Percentiles rank a stretch among this genome's conserved stretches.
phyloP scores from a whole-genome alignment of 164 flowering plant genomes.

The Berberis vulgaris region DNA sequence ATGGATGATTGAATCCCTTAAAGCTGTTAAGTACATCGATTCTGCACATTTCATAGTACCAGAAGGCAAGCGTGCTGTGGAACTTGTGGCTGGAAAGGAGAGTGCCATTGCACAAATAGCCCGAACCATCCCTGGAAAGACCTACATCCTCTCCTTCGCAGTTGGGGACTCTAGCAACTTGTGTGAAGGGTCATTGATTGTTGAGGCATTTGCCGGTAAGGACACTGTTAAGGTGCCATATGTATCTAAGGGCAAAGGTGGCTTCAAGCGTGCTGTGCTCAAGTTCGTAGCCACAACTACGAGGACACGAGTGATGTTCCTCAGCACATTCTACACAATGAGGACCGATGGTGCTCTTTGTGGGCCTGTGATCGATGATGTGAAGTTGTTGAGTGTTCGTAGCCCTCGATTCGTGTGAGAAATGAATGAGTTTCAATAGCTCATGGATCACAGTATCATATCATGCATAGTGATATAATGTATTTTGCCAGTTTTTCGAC shows the following conservation, averaged over 20 bases:
- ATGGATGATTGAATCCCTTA: constrained; percentile 79
- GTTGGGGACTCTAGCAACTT: constrained; percentile 64
- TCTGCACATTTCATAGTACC: constrained; percentile 58
- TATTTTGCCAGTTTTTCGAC: background rate
- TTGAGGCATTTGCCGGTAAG: constrained; percentile 60
- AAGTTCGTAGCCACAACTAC: constrained; percentile 36
- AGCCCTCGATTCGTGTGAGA: constrained; percentile 3
- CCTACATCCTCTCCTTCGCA: constrained; percentile 45
- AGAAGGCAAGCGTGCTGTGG: constrained; percentile 61
- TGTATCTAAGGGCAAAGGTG: constrained; percentile 64
- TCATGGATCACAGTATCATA: background rate
- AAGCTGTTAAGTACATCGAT: constrained; percentile 80
- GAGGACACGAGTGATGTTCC: constrained; percentile 48
- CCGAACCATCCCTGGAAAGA: constrained; percentile 32
- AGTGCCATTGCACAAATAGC: constrained; percentile 67
- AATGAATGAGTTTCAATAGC: background rate
- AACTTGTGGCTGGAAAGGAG: constrained; percentile 76
- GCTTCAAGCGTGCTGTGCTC: constrained; percentile 46
- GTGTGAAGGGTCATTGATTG: constrained; percentile 65
- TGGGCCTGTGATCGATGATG: constrained; percentile 77
- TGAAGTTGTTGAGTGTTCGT: constrained; percentile 43
- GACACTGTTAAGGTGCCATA: constrained; percentile 41
- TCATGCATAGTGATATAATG: background rate
- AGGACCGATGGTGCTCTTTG: constrained; percentile 62
- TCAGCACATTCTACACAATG: constrained; percentile 60